Percentiles rank a stretch among this genome's conserved stretches.
phyloP scores from a whole-genome alignment of 2,329 filamentous ascomycete genomes.

The Neocucurbitaria cava region DNA sequence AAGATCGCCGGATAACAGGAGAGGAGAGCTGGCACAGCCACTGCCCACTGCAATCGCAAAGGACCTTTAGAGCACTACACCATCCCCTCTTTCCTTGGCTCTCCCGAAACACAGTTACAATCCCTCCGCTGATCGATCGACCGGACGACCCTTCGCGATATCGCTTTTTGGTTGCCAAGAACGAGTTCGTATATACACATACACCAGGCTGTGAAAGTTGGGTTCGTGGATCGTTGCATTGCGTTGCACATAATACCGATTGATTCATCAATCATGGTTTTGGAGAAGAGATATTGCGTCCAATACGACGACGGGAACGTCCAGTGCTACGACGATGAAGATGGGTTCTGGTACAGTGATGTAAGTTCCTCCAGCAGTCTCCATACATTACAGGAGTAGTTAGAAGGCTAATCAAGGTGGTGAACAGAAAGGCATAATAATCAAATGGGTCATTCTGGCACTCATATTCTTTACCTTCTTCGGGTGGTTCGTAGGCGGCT shows the following conservation, averaged over 20 bases:
- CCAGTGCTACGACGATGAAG: constrained; percentile 37
- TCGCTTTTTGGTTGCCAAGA: too few species aligned
- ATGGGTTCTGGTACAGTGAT: constrained; percentile 44
- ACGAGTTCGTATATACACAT: too few species aligned
- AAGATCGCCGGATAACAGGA: constrained; percentile 16
- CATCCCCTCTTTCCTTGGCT: not conserved
- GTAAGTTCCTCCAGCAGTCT: constrained; percentile 21
- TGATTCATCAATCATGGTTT: constrained; percentile 31
- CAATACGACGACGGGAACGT: constrained; percentile 32
- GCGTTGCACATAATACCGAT: constrained; percentile 1
- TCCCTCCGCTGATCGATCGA: not conserved
- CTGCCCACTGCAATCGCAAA: not conserved
- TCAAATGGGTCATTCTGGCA: constrained; percentile 76
- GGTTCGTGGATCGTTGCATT: too few species aligned
- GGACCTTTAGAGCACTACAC: not conserved
- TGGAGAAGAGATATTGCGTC: constrained; percentile 38
- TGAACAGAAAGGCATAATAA: constrained; percentile 65
- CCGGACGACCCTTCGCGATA: too few species aligned
- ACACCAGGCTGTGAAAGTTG: too few species aligned
- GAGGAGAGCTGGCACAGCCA: constrained; percentile 9
- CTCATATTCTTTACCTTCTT: constrained; percentile 65
- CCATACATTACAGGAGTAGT: not conserved
- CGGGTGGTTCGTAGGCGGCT: constrained; percentile 70
- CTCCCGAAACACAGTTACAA: too few species aligned
- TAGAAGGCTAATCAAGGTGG: constrained; percentile 7